A percentile compares a stretch with the other conserved stretches of the same genome.
phyloP scores from a whole-genome alignment of 345 rosid species.

The Corchorus olitorius region DNA sequence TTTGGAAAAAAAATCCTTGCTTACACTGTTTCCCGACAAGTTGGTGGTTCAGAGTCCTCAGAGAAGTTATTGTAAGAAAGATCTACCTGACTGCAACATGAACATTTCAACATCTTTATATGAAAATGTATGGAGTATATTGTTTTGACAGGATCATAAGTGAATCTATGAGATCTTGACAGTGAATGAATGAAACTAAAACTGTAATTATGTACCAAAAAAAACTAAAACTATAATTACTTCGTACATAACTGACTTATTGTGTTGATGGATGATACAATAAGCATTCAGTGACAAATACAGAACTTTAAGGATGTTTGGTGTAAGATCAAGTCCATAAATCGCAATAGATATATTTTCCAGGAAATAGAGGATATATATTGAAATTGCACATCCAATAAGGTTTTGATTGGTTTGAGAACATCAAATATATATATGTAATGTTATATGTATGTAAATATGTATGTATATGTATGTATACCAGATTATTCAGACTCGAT shows the following conservation, averaged over 20 bases:
- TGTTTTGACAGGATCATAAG: background rate
- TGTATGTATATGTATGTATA: too few relatives aligned
- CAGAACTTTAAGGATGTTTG: background rate
- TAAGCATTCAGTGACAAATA: background rate
- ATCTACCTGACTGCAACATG: constrained; percentile 36
- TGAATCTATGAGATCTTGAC: background rate
- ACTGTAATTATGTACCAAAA: background rate
- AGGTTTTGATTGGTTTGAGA: too few relatives aligned
- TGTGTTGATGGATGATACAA: background rate
- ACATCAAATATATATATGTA: too few relatives aligned
- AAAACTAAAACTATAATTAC: background rate
- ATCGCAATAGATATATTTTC: background rate
- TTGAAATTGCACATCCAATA: too few relatives aligned
- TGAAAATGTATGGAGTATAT: background rate
- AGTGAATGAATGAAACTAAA: background rate
- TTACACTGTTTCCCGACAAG: constrained; percentile 43
- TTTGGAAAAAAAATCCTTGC: background rate
- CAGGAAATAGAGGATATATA: too few relatives aligned
- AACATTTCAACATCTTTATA: background rate
- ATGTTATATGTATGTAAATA: too few relatives aligned
- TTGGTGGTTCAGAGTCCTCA: constrained; percentile 13
- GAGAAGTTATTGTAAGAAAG: constrained; percentile 52
- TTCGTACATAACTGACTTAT: background rate
- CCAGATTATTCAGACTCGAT: too few relatives aligned
- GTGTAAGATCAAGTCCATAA: background rate